phyloP scores from a whole-genome alignment of 1,139 yeast species.

The Ogataea hybrid region DNA sequence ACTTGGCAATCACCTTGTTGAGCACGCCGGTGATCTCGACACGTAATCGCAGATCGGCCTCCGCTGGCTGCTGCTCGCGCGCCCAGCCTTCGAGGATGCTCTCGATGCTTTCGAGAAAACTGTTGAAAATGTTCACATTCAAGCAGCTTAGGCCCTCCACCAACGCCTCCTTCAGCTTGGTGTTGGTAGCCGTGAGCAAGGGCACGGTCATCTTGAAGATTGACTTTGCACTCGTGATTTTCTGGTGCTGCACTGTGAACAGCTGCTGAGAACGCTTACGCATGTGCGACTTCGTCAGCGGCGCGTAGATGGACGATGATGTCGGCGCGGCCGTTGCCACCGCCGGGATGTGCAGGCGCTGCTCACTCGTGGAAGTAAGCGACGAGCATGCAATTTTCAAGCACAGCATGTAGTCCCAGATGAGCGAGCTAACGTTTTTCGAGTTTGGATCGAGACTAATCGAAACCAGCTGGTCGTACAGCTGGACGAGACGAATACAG shows the following conservation, averaged over 20 bases:
- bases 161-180: conserved; percentile 77
- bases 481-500: no score
- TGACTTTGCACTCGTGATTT: conserved; percentile 89
- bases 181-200: conserved; percentile 67
- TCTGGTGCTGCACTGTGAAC: conserved; percentile 81
- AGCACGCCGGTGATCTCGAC: conserved; percentile 79
- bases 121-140: conserved; percentile 83
- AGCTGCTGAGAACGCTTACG: conserved; percentile 74
- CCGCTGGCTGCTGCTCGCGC: conserved; percentile 30
- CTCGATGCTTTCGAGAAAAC: conserved; percentile 77
- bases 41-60: conserved; percentile 39
- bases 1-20: conserved; percentile 65
- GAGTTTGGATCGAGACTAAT: no score
- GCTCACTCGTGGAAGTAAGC: no score
- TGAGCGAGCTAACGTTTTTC: no score
- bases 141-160: conserved; percentile 85
- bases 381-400: no score
- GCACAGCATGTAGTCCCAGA: no score
- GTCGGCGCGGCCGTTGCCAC: no score
- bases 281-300: conserved; percentile 51
- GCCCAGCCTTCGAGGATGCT: conserved; percentile 62
- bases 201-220: conserved; percentile 89
- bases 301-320: no score
- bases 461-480: no score
- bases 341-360: no score